Percentiles rank a stretch among this genome's conserved stretches.
phyloP scores from a whole-genome alignment of 2,329 filamentous ascomycete genomes.

The Corynespora cassiicola region DNA sequence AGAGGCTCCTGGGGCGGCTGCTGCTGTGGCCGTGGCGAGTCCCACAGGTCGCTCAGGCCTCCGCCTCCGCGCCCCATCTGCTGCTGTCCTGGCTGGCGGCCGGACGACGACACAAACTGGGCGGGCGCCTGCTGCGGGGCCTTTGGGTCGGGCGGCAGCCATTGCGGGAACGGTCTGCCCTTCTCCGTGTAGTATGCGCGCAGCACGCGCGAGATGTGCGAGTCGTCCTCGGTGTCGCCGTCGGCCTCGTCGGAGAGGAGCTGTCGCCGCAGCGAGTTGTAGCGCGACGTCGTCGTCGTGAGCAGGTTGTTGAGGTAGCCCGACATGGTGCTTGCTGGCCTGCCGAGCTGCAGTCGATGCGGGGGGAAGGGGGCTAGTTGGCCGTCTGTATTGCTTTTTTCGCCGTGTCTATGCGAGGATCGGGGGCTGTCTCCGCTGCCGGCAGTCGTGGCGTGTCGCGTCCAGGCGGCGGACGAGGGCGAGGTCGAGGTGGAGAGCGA shows the following conservation, averaged over 20 bases:
- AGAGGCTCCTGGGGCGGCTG: slow-evolving; percentile 47
- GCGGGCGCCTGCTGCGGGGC: slow-evolving; percentile 61
- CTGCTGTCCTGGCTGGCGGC: slow-evolving; percentile 33
- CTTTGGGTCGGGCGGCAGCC: slow-evolving; percentile 92
- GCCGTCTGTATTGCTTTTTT: too few species aligned
- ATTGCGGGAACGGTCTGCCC: slow-evolving; percentile 77
- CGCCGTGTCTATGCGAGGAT: too few species aligned
- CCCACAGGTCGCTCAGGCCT: slow-evolving; percentile 68
- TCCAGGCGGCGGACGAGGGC: too few species aligned
- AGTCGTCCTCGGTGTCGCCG: slow-evolving; percentile 77
- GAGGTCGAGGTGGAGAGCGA: too few species aligned
- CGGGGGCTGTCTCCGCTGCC: too few species aligned
- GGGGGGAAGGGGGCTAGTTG: too few species aligned
- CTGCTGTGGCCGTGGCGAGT: slow-evolving; percentile 46
- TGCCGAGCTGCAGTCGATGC: neutral
- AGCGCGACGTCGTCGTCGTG: slow-evolving; percentile 62
- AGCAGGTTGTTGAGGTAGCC: slow-evolving; percentile 81
- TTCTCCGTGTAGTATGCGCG: slow-evolving; percentile 93
- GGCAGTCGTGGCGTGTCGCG: too few species aligned
- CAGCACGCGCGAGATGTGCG: slow-evolving; percentile 91
- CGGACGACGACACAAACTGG: slow-evolving; percentile 60
- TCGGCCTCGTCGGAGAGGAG: slow-evolving; percentile 68
- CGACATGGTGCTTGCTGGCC: slow-evolving; percentile 48
- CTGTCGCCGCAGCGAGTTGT: slow-evolving; percentile 66
- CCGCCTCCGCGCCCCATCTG: slow-evolving; percentile 49